phyloP scores from a whole-genome alignment of 202 grass and related monocot species.

The Schoenoplectus triqueter region DNA sequence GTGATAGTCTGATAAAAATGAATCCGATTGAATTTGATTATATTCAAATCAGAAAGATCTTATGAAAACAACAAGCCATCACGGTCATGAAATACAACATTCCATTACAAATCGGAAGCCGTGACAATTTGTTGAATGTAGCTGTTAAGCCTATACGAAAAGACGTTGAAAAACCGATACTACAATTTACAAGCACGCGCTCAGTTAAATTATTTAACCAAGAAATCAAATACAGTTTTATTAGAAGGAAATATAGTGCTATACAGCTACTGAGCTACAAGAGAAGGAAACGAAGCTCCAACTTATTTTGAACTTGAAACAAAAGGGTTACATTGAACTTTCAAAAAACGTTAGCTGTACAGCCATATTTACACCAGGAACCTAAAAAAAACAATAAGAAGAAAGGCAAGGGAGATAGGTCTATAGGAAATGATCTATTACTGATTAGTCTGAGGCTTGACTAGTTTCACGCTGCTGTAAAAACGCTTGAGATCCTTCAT shows the following conservation, averaged over 20 bases:
- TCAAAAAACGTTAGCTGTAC: conserved; percentile 53
- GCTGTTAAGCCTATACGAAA: not conserved
- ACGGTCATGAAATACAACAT: not conserved
- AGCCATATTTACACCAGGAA: conserved; percentile 57
- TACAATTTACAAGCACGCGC: not conserved
- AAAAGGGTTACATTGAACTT: conserved; percentile 26
- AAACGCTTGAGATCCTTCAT: conserved; percentile 99
- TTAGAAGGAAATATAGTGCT: conserved; percentile 28
- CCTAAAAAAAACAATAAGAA: conserved; percentile 40
- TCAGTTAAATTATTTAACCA: not conserved
- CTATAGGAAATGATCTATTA: not conserved
- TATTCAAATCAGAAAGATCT: not conserved
- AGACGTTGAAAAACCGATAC: not conserved
- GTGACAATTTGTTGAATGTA: not conserved
- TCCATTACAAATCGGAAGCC: not conserved
- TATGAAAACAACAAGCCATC: not conserved
- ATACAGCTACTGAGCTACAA: conserved; percentile 28
- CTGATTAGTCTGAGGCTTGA: conserved; percentile 69
- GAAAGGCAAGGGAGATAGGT: not conserved
- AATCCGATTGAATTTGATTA: not conserved
- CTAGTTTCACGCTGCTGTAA: conserved; percentile 87
- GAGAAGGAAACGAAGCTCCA: conserved; percentile 27
- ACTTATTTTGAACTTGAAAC: conserved; percentile 40
- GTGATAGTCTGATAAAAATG: not conserved
- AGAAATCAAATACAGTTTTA: conserved; percentile 37